Base-by-base conservation (phyloP, 768 basidiomycete species). In the Lactifluus pinguis region DNA sequence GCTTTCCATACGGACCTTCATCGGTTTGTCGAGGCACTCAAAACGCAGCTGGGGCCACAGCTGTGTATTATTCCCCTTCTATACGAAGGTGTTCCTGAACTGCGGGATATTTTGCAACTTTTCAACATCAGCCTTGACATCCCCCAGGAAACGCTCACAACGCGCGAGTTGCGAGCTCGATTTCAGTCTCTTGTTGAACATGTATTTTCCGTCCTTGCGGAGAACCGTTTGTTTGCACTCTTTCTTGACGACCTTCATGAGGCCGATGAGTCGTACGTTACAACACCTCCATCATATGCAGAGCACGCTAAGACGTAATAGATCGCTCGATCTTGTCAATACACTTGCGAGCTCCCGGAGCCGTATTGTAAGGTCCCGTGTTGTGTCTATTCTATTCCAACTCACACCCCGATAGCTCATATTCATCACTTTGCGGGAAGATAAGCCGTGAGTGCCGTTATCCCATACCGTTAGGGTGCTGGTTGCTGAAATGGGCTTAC, bases 191-290 rank as follows among this genome's bases (percentile, higher is more conserved):
- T 88, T 38, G 83, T 87, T 4, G 83, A 86, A 69, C 83, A 79
- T 66, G 86, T 88, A 36, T 86, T 88, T 65, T 71, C 78, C 6
- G 82, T 86, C 19, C 79, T 88, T 45, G 80, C 86, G 1, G 85
- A 88, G 68, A 86, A 84, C 7, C 76, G 85, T 39, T 71, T 87
- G 52, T 82, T 89, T 64, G 86, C 86, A 0, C 71, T 89, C 53
- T 87, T 87, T 66, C 74, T 87, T 48, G 86, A 88, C 67, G 86
- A 88, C 69, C 71, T 88, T 15, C 87, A 89, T 61, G 86, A 86
- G 66, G 86, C 87, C 9, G 83, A 87, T 68, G 81, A 83, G 61
- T 85, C 84, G 81, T 87, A 57, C 47, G 61, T 58, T 42, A 53
- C 70, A 69, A 42, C 66, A 17, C 15, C 39, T 48, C n/a, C 13